Conservation (phyloP, 805 yeast genomes). For the Starmerella sirachaensis region DNA sequence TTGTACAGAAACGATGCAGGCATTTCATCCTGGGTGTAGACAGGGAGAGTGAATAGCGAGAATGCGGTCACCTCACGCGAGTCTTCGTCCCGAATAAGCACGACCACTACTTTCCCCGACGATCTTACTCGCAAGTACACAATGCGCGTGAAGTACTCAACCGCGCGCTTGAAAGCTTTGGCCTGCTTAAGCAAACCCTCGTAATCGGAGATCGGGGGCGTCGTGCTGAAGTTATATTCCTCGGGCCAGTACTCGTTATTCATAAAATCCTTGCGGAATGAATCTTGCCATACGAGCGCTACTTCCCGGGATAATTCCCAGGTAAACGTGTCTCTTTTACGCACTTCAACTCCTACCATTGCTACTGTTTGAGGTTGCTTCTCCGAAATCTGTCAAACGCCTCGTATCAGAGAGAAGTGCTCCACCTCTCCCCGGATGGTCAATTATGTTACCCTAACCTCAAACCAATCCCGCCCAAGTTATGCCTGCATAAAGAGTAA, state of each 20-base stretch:
- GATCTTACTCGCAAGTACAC: constrained; percentile 3
- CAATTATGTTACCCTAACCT: too few species aligned
- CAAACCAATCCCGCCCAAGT: too few species aligned
- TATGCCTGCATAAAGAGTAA: too few species aligned
- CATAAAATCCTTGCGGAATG: constrained; percentile 14
- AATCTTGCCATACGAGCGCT: constrained; percentile 7
- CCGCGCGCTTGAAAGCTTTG: constrained; percentile 5
- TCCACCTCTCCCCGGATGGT: background rate
- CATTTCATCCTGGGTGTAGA: too few species aligned
- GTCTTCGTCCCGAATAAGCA: background rate
- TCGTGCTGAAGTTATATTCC: constrained; percentile 2
- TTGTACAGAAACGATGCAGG: background rate
- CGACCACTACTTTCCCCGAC: too few species aligned
- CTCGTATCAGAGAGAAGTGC: background rate
- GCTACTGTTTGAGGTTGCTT: too few species aligned
- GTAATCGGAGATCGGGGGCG: constrained; percentile 3
- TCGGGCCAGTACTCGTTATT: constrained; percentile 10
- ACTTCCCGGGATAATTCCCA: constrained; percentile 10
- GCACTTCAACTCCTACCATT: constrained; percentile 2
- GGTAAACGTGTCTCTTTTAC: constrained; percentile 1
- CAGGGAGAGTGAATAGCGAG: too few species aligned
- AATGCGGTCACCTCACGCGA: too few species aligned
- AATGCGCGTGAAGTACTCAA: constrained; percentile 2
- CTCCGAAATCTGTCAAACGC: too few species aligned
- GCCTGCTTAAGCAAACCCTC: background rate